phyloP scores from a whole-genome alignment of 2,329 filamentous ascomycete species.

The Xylariaceae sp. region DNA sequence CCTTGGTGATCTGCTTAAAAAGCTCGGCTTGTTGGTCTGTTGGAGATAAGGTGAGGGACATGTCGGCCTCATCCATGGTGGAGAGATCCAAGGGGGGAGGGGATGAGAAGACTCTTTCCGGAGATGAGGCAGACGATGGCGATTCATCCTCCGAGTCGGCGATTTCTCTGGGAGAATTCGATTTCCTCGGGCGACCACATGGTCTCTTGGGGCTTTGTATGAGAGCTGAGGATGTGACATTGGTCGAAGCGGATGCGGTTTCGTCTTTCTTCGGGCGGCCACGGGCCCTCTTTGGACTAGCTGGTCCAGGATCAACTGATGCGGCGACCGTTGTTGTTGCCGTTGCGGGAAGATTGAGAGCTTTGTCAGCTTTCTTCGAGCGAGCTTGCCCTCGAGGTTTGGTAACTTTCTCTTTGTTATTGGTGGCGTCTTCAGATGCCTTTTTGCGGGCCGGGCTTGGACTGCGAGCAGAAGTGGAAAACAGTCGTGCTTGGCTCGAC shows the following conservation, averaged over 20 bases:
- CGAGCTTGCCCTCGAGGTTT: conserved; percentile 14
- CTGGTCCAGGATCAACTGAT: not conserved
- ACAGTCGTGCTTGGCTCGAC: conserved; percentile 7
- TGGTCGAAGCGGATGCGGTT: not conserved
- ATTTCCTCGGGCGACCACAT: conserved; percentile 28
- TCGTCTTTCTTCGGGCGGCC: conserved; percentile 8
- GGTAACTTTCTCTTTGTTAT: conserved; percentile 3
- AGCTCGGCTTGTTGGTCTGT: conserved; percentile 42
- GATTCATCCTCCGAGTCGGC: conserved; percentile 43
- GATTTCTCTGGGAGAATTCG: conserved; percentile 40
- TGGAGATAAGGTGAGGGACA: conserved; percentile 41
- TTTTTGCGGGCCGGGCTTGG: conserved; percentile 12
- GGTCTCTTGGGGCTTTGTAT: conserved; percentile 19
- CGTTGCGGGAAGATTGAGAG: too few relatives aligned
- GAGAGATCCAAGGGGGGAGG: conserved; percentile 41
- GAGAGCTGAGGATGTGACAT: not conserved
- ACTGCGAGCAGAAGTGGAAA: conserved; percentile 21
- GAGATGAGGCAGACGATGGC: conserved; percentile 33
- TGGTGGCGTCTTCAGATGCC: conserved; percentile 3
- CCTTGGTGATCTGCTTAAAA: conserved; percentile 52
- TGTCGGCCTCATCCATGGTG: conserved; percentile 39
- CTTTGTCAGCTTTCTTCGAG: conserved; percentile 7
- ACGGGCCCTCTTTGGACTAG: conserved; percentile 11
- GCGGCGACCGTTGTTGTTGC: not conserved
- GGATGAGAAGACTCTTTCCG: conserved; percentile 42